Conservation (phyloP, 2,329 filamentous ascomycete species). For the Cercospora sp. region DNA sequence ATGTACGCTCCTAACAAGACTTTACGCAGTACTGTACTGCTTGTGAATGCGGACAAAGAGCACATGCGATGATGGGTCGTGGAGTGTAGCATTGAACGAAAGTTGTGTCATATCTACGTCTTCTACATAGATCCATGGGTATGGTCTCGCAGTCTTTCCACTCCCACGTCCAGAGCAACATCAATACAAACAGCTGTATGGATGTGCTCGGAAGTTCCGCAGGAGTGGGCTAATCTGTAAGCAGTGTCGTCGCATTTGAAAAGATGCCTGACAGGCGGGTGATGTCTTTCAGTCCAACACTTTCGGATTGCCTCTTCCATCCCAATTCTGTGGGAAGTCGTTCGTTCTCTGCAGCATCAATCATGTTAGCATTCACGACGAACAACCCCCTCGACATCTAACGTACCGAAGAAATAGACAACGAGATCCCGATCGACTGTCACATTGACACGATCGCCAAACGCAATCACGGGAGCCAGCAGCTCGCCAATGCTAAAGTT, state of each 20-base stretch:
- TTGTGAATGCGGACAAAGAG: neutral
- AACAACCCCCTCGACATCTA: too few relatives aligned
- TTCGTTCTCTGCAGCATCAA: slow-evolving; percentile 44
- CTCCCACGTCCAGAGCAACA: neutral
- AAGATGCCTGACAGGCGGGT: slow-evolving; percentile 19
- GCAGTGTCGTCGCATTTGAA: slow-evolving; percentile 14
- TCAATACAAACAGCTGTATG: neutral
- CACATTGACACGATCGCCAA: slow-evolving; percentile 47
- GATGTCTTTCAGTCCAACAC: slow-evolving; percentile 24
- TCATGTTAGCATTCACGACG: neutral
- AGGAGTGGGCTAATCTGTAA: slow-evolving; percentile 8
- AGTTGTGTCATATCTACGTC: neutral
- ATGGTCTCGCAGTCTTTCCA: neutral
- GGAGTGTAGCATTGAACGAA: neutral
- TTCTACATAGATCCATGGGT: neutral
- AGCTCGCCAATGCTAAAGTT: slow-evolving; percentile 54
- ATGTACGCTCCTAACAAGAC: neutral
- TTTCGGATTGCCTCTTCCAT: slow-evolving; percentile 38
- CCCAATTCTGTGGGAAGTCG: slow-evolving; percentile 45
- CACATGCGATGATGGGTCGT: neutral
- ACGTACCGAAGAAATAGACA: slow-evolving; percentile 52
- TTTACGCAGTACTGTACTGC: neutral
- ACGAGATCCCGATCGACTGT: slow-evolving; percentile 46
- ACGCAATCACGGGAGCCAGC: slow-evolving; percentile 52
- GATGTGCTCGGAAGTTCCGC: neutral